Percentiles rank a stretch among this genome's conserved stretches.
Evolutionary conservation across 2,329 filamentous ascomycete species (phyloP).

Genomic region (Trichoderma polysporum): DNA sequence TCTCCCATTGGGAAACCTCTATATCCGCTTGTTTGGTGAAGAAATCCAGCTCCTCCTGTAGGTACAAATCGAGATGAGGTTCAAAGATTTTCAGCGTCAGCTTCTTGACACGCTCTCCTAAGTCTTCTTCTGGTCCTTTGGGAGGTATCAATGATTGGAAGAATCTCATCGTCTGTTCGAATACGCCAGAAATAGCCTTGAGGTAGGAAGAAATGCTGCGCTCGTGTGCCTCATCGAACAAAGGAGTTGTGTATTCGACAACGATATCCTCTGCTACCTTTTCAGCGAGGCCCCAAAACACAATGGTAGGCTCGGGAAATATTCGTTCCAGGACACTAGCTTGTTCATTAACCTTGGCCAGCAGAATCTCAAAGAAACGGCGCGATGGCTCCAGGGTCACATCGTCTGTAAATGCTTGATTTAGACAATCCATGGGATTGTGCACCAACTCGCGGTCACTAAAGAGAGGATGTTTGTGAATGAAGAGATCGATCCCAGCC

Average conservation of each 20-base stretch:
- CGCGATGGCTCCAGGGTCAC: slow-evolving; percentile 79
- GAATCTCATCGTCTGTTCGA: slow-evolving; percentile 81
- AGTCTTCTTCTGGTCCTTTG: slow-evolving; percentile 58
- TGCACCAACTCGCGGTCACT: slow-evolving; percentile 64
- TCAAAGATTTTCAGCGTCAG: slow-evolving; percentile 77
- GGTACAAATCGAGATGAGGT: slow-evolving; percentile 88
- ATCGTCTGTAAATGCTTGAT: slow-evolving; percentile 61
- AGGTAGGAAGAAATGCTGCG: slow-evolving; percentile 74
- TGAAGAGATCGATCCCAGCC: slow-evolving; percentile 78
- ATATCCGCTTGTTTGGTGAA: slow-evolving; percentile 75
- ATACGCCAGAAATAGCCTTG: slow-evolving; percentile 81
- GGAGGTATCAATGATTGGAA: slow-evolving; percentile 69
- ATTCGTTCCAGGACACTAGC: slow-evolving; percentile 75
- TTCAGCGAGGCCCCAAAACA: slow-evolving; percentile 77
- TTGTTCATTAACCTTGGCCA: slow-evolving; percentile 79
- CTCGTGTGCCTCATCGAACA: slow-evolving; percentile 86
- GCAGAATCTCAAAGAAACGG: slow-evolving; percentile 74
- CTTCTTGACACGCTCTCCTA: slow-evolving; percentile 63
- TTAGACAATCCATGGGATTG: slow-evolving; percentile 78
- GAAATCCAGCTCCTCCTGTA: slow-evolving; percentile 85
- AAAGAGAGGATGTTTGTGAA: slow-evolving; percentile 85
- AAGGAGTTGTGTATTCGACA: slow-evolving; percentile 77
- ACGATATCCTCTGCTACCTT: slow-evolving; percentile 82
- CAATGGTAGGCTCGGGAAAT: slow-evolving; percentile 69
- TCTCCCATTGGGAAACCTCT: slow-evolving; percentile 84